phyloP scores from a whole-genome alignment of 108 stramenopile species.

The Cyclostephanos tholiformis region DNA sequence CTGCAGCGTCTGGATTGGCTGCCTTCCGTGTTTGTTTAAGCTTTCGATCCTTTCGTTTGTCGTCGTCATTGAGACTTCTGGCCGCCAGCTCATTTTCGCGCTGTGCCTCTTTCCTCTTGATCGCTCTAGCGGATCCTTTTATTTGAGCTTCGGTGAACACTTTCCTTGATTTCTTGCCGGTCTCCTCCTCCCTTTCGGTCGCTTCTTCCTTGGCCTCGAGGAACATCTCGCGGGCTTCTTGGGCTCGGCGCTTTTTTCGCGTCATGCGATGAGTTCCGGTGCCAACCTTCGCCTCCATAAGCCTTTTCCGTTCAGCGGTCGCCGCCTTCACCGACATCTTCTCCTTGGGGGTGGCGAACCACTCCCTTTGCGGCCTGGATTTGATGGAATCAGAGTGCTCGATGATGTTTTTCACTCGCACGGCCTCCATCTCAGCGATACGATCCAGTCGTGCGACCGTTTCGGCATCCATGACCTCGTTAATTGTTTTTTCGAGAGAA shows the following conservation, averaged over 20 bases:
- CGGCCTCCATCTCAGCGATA: conserved; percentile 86
- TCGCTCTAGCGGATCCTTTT: conserved; percentile 58
- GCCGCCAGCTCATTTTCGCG: conserved; percentile 43
- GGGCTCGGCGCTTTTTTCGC: conserved; percentile 82
- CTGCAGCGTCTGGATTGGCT: conserved; percentile 62
- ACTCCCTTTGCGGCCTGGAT: conserved; percentile 73
- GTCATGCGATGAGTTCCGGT: conserved; percentile 89
- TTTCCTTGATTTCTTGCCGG: conserved; percentile 50
- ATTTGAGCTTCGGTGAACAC: conserved; percentile 46
- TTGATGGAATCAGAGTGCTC: conserved; percentile 78
- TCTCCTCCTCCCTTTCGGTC: conserved; percentile 46
- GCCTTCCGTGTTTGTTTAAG: conserved; percentile 56
- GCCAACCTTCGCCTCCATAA: conserved; percentile 76
- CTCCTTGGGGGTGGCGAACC: conserved; percentile 79
- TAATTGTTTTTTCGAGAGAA: conserved; percentile 72
- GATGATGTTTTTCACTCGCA: conserved; percentile 81
- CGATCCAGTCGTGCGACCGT: conserved; percentile 87
- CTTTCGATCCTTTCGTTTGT: conserved; percentile 33
- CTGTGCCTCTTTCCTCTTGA: conserved; percentile 45
- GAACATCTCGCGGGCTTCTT: conserved; percentile 61
- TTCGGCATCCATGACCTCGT: conserved; percentile 85
- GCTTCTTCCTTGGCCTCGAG: conserved; percentile 50
- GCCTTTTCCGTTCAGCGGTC: conserved; percentile 61
- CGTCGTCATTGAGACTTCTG: conserved; percentile 51
- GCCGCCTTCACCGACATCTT: conserved; percentile 65